These are phyloP conservation scores for Penicillium turbatum DNA, from an alignment of 495 filamentous ascomycete species.

Conservation along the genomic window DNA sequence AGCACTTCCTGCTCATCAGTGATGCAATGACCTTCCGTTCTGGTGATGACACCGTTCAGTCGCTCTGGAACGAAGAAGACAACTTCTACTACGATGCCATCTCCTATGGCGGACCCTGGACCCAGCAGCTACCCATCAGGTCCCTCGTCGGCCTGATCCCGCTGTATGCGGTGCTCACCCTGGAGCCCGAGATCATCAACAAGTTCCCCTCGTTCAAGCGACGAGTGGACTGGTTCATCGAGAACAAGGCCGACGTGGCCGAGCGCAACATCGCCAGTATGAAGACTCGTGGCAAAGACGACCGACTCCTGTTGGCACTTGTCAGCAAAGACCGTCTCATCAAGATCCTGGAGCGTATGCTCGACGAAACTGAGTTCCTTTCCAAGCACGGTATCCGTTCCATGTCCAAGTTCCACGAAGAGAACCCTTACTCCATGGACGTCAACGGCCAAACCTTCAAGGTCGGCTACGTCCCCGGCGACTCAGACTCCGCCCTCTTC, in stretches of 20 bases:
- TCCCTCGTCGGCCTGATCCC: conserved; percentile 93
- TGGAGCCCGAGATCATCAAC: conserved; percentile 90
- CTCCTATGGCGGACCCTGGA: conserved; percentile 87
- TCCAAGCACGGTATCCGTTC: conserved; percentile 88
- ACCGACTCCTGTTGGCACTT: conserved; percentile 78
- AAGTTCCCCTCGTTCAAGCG: conserved; percentile 92
- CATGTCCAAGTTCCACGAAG: conserved; percentile 86
- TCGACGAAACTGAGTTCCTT: conserved; percentile 91
- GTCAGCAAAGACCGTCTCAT: conserved; percentile 84
- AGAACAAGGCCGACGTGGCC: conserved; percentile 76
- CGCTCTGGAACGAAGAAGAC: conserved; percentile 92
- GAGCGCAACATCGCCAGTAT: conserved; percentile 93
- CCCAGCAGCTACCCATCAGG: conserved; percentile 83
- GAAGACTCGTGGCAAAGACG: conserved; percentile 78
- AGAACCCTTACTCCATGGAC: conserved; percentile 90
- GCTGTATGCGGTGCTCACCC: conserved; percentile 82
- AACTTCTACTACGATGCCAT: conserved; percentile 98
- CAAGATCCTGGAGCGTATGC: conserved; percentile 83
- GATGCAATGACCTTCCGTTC: conserved; percentile 93
- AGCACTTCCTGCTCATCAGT: conserved; percentile 95
- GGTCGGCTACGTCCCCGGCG: conserved; percentile 86
- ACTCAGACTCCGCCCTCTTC: conserved; percentile 90
- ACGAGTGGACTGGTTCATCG: conserved; percentile 86
- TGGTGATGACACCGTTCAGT: conserved; percentile 67
- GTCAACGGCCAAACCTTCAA: conserved; percentile 88